A percentile compares a stretch with the other conserved stretches of the same genome.
Evolutionary conservation across 805 yeast genomes (phyloP).

Genomic region (Cyberlindnera galapagoensis): DNA sequence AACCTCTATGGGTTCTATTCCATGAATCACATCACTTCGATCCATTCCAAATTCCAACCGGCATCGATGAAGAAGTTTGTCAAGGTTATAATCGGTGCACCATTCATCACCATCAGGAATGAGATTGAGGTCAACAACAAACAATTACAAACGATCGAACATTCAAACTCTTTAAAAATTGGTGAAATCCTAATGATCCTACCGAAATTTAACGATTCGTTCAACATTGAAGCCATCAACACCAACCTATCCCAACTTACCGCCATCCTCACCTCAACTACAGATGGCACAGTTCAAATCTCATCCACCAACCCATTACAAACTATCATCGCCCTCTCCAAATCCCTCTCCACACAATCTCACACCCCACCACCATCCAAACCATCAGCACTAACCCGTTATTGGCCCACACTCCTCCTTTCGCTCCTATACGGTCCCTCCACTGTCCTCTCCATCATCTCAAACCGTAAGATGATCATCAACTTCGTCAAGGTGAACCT

Average conservation of each 20-base stretch:
- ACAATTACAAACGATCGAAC: conserved; percentile 19
- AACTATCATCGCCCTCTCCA: background rate
- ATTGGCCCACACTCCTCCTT: conserved; percentile 58
- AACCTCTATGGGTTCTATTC: conserved; percentile 17
- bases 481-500: conserved; percentile 54
- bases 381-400: conserved; percentile 42
- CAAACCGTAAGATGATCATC: conserved; percentile 45
- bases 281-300: no score
- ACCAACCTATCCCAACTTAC: background rate
- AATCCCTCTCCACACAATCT: background rate
- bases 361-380: conserved; percentile 7
- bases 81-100: conserved; percentile 29
- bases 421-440: conserved; percentile 48
- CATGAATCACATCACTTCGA: conserved; percentile 3
- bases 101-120: conserved; percentile 27
- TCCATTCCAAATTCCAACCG: background rate
- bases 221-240: background rate
- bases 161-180: conserved; percentile 27
- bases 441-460: conserved; percentile 35
- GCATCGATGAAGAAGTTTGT: conserved; percentile 18
- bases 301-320: conserved; percentile 1
- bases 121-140: conserved; percentile 24
- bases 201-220: conserved; percentile 20
- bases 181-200: conserved; percentile 31
- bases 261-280: background rate